Conservation (phyloP, 2,329 filamentous ascomycete species). For the Sporothrix pallida region DNA sequence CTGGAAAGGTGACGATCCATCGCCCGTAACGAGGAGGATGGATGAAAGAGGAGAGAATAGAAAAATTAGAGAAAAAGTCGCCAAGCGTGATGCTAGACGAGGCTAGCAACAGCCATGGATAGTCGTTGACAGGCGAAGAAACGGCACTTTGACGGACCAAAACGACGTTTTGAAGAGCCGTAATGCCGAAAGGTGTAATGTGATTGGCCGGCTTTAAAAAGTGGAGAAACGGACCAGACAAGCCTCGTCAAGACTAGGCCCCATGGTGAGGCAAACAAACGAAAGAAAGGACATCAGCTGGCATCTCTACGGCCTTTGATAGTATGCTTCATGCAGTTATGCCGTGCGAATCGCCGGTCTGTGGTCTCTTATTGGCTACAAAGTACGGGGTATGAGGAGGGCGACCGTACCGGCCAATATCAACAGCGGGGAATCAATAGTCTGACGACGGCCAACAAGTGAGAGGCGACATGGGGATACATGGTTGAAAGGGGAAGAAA, state of each 20-base stretch:
- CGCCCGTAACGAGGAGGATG: background rate
- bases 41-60: background rate
- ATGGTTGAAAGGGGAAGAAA: too few relatives aligned
- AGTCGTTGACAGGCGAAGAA: too few relatives aligned
- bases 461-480: too few relatives aligned
- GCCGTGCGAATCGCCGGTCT: conserved; percentile 1
- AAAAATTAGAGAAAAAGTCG: too few relatives aligned
- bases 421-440: too few relatives aligned
- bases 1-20: background rate
- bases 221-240: background rate
- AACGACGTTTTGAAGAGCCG: background rate
- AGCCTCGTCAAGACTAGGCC: background rate
- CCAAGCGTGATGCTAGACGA: background rate
- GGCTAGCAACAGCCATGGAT: background rate
- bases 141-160: background rate
- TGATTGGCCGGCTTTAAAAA: background rate
- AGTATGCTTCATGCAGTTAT: too few relatives aligned
- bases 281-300: too few relatives aligned
- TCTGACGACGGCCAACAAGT: too few relatives aligned
- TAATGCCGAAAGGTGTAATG: conserved; percentile 7
- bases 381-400: background rate
- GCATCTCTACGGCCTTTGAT: too few relatives aligned
- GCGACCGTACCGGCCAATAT: too few relatives aligned
- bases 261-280: background rate
- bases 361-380: background rate